Conservation (phyloP, 768 basidiomycete genomes). For the Chiua virens region DNA sequence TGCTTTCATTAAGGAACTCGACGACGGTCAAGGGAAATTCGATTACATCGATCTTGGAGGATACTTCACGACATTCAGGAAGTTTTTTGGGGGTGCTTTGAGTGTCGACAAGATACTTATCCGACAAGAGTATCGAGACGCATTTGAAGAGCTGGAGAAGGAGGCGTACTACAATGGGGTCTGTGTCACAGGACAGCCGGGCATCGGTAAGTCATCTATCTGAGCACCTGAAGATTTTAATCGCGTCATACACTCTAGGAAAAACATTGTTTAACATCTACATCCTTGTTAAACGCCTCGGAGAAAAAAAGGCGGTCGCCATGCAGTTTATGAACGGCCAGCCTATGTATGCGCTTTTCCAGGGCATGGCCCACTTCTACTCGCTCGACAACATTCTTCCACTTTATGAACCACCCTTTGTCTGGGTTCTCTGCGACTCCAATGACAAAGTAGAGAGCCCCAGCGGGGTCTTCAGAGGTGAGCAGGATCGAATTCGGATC, state of each 20-base stretch:
- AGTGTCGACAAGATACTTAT: neutral
- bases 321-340: neutral
- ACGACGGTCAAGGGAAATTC: neutral
- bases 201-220: neutral
- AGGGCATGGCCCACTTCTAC: no score
- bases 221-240: no score
- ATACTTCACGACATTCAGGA: neutral
- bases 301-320: neutral
- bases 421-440: conserved; percentile 4
- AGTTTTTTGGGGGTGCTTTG: neutral
- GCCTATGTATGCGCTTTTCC: neutral
- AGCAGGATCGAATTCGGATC: neutral
- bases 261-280: conserved; percentile 1
- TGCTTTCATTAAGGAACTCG: neutral
- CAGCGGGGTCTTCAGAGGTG: neutral
- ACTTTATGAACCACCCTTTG: no score
- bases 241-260: neutral
- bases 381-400: no score
- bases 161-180: no score
- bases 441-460: neutral
- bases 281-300: neutral
- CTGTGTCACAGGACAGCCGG: conserved; percentile 5
- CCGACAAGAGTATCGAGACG: neutral
- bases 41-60: neutral
- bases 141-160: neutral